Conservation (phyloP, 192 early-diverging fungal species). For the Rhizophlyctis rosea region DNA sequence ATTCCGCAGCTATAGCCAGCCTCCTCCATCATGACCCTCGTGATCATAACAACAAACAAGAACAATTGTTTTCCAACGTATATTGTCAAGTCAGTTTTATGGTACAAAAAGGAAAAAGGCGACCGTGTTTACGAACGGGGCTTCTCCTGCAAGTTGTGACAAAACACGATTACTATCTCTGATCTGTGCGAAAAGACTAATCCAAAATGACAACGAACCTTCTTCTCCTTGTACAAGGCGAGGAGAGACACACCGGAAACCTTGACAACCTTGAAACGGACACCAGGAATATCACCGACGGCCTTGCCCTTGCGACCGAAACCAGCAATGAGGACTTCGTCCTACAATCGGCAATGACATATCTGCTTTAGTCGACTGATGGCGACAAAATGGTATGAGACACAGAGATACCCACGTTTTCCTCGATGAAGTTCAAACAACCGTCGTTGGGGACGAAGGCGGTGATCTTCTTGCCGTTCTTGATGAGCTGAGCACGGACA, state of each 20-base stretch:
- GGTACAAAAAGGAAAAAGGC: too few relatives aligned
- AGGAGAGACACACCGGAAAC: conserved; percentile 98
- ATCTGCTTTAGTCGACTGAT: not conserved
- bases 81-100: too few relatives aligned
- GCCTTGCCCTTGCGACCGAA: conserved; percentile 99
- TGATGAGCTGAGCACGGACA: conserved; percentile 99
- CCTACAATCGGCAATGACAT: conserved; percentile 28
- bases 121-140: conserved; percentile 69
- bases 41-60: too few relatives aligned
- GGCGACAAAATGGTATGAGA: not conserved
- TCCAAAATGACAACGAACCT: conserved; percentile 28
- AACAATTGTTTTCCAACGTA: too few relatives aligned
- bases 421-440: conserved; percentile 99
- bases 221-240: conserved; percentile 99
- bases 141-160: conserved; percentile 69
- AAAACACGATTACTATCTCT: not conserved
- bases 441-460: conserved; percentile 99
- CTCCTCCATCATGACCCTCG: too few relatives aligned
- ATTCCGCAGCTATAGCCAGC: too few relatives aligned
- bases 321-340: conserved; percentile 99
- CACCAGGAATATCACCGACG: conserved; percentile 80
- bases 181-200: not conserved
- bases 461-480: conserved; percentile 99
- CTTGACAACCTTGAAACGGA: conserved; percentile 99
- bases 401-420: conserved; percentile 66